Conservation (phyloP, 441 rosid species). For the Gossypium davidsonii region DNA sequence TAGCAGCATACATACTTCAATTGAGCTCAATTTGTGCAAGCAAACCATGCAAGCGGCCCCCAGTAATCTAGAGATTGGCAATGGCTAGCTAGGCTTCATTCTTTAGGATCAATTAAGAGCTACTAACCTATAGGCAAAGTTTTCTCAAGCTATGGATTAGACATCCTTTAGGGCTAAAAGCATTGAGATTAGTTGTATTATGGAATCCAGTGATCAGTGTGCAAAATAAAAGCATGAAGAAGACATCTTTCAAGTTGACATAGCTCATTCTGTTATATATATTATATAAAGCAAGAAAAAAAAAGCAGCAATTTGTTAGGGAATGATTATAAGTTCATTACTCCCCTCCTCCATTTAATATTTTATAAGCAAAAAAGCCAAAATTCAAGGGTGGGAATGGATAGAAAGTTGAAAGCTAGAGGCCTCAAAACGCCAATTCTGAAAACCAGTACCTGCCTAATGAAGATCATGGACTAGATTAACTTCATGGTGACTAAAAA, state of each 20-base stretch:
- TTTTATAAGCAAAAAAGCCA: slow-evolving; percentile 32
- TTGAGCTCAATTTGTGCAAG: background rate
- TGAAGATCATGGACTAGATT: background rate
- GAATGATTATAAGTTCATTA: slow-evolving; percentile 16
- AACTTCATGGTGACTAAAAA: background rate
- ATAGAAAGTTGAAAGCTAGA: slow-evolving; percentile 13
- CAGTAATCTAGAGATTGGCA: background rate
- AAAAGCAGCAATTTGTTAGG: slow-evolving; percentile 13
- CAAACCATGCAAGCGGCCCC: slow-evolving; percentile 8
- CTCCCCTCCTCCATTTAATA: slow-evolving; percentile 11
- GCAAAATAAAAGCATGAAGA: slow-evolving; percentile 3
- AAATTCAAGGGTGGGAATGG: slow-evolving; percentile 27
- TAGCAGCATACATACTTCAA: background rate
- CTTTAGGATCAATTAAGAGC: slow-evolving; percentile 4
- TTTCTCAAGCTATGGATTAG: slow-evolving; percentile 8
- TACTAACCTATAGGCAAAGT: background rate
- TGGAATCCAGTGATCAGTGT: slow-evolving; percentile 17
- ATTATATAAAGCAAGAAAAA: slow-evolving; percentile 16
- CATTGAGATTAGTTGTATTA: slow-evolving; percentile 11
- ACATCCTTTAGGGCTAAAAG: slow-evolving; percentile 10
- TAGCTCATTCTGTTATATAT: slow-evolving; percentile 12
- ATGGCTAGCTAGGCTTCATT: background rate
- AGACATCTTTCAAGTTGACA: slow-evolving; percentile 9
- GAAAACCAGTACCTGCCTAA: background rate
- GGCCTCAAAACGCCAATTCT: background rate